Evolutionary conservation across 257 asterid genomes (phyloP).

Genomic region (Ophiorrhiza pumila): DNA sequence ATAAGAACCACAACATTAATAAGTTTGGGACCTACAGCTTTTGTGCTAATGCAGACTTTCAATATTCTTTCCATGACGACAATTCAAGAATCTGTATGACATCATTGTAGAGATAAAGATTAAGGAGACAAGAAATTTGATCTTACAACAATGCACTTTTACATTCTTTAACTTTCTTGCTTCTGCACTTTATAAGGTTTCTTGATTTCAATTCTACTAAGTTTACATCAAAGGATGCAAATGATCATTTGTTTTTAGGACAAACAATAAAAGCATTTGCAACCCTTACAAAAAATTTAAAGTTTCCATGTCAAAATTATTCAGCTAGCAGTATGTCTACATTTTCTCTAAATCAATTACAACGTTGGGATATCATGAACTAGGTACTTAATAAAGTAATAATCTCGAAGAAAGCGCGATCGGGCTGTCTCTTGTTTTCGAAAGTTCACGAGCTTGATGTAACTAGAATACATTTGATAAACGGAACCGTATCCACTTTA

Average conservation of each 20-base stretch:
- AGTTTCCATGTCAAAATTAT: too few species aligned
- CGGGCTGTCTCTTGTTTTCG: neutral
- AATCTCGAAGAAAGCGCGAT: neutral
- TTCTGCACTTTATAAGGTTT: constrained; percentile 5
- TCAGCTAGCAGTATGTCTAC: neutral
- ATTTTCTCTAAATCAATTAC: neutral
- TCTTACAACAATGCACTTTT: neutral
- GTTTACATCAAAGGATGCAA: neutral
- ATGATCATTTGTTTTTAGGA: neutral
- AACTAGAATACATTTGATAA: neutral
- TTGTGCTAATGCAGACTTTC: neutral
- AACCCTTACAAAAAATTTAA: neutral
- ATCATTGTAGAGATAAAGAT: neutral
- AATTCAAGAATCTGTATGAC: neutral
- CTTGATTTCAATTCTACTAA: neutral
- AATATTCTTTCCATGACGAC: neutral
- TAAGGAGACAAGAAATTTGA: neutral
- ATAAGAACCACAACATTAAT: constrained; percentile 8
- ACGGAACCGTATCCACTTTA: neutral
- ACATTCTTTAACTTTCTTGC: neutral
- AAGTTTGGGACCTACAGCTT: constrained; percentile 12
- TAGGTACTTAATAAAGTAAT: neutral
- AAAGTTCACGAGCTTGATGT: neutral
- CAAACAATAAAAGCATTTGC: neutral
- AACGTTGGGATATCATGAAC: neutral